These are phyloP conservation scores for Pyrus betulifolia DNA, from an alignment of 306 rosid species.

Conservation along the genomic window DNA sequence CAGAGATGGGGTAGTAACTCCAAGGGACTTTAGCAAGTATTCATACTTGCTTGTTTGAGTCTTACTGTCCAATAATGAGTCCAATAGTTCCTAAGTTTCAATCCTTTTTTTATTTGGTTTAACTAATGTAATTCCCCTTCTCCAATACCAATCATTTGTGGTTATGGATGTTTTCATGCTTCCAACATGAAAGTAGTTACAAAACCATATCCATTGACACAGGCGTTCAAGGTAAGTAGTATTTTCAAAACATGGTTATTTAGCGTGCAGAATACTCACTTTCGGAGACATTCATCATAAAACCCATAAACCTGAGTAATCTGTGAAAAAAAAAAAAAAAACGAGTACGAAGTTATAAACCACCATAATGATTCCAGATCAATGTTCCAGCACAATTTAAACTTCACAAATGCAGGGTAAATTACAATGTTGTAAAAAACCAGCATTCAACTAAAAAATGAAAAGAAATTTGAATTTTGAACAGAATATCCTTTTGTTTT, in stretches of 20 bases:
- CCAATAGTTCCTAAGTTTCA: neutral
- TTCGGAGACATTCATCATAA: conserved; percentile 88
- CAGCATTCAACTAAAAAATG: neutral
- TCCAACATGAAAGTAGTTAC: neutral
- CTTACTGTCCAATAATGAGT: neutral
- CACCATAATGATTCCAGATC: neutral
- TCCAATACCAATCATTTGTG: neutral
- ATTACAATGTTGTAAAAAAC: neutral
- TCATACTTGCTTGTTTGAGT: neutral
- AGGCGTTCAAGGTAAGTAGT: neutral
- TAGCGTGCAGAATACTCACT: conserved; percentile 50
- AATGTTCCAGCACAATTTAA: neutral
- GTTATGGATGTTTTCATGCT: neutral
- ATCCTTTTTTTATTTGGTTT: neutral
- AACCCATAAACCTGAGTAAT: conserved; percentile 95
- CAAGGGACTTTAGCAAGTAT: neutral
- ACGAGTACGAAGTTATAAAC: neutral
- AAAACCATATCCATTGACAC: neutral
- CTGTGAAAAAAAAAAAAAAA: conserved; percentile 31
- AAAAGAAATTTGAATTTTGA: neutral
- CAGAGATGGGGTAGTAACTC: neutral
- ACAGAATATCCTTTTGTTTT: neutral
- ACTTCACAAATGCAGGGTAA: neutral
- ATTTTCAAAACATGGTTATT: neutral
- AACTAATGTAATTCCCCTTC: neutral